Conservation (phyloP, 352 stramenopile genomes). For the Phytophthora pluvialis region DNA sequence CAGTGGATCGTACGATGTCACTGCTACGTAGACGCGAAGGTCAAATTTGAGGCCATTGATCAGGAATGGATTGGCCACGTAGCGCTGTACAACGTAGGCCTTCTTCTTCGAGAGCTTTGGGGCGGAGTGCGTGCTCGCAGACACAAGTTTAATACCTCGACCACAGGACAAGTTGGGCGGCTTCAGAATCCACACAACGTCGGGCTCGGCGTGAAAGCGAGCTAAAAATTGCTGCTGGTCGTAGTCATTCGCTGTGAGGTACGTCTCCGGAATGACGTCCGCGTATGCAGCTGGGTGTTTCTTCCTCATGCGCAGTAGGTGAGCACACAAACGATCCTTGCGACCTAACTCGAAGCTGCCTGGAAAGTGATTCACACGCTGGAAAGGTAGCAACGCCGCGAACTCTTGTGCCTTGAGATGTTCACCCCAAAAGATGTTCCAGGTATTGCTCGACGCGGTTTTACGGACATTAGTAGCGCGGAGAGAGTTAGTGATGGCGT, state of each 20-base stretch:
- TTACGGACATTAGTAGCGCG: constrained; percentile 51
- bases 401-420: constrained; percentile 62
- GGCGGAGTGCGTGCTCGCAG: constrained; percentile 38
- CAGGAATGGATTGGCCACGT: constrained; percentile 81
- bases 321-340: constrained; percentile 71
- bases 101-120: constrained; percentile 78
- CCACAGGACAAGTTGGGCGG: constrained; percentile 80
- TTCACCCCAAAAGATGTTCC: constrained; percentile 81
- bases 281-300: constrained; percentile 56
- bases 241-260: constrained; percentile 73
- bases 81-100: constrained; percentile 74
- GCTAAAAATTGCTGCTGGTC: constrained; percentile 68
- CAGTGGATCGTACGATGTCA: constrained; percentile 88
- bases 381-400: constrained; percentile 50
- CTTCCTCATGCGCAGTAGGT: constrained; percentile 71
- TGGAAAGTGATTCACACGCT: constrained; percentile 79
- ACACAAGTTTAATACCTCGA: constrained; percentile 78
- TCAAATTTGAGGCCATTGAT: constrained; percentile 94
- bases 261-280: constrained; percentile 76
- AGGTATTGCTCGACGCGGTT: constrained; percentile 37
- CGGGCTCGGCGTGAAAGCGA: constrained; percentile 50
- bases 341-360: constrained; percentile 79
- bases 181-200: constrained; percentile 82
- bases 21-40: constrained; percentile 90
- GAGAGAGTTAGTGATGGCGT: constrained; percentile 68